Percentiles rank a stretch among this genome's conserved stretches.
Conservation (phyloP, 306 rosid species). For the Malus domestica region ASM211411v1 NC_041790.1:10230001-10230500, state of each 20-base stretch:
- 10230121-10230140: slow-evolving; percentile 48
- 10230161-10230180: no score
- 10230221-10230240: slow-evolving; percentile 65
- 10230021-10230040: no score
- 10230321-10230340: slow-evolving; percentile 83
- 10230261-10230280: slow-evolving; percentile 92
- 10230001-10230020: no score
- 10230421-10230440: background rate
- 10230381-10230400: slow-evolving; percentile 75
- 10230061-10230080: no score
- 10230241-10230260: slow-evolving; percentile 96
- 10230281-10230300: slow-evolving; percentile 96
- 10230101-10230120: no score
- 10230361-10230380: slow-evolving; percentile 81
- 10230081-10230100: no score
- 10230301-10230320: slow-evolving; percentile 38
- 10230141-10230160: no score
- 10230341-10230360: slow-evolving; percentile 88
- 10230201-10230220: slow-evolving; percentile 94
- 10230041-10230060: no score
- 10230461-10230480: background rate
- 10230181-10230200: slow-evolving; percentile 45
- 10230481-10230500: slow-evolving; percentile 85
- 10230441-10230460: no score
- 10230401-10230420: background rate